Evolutionary conservation across 768 basidiomycete species (phyloP), one percentile per base, ranked within the genome.

Genomic region (Termitomyces sp.): DNA sequence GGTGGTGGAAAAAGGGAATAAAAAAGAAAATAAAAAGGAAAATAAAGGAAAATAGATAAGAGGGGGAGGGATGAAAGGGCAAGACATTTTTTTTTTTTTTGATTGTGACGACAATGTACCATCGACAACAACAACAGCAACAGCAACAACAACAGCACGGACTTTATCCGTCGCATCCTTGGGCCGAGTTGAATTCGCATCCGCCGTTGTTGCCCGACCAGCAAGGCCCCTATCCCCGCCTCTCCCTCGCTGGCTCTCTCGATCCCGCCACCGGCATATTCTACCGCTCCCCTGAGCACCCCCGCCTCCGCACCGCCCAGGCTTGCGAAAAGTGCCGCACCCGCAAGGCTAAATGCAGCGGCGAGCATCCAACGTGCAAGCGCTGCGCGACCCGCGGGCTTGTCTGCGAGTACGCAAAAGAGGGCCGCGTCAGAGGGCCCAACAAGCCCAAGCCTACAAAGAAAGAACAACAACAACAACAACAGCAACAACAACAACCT

Each of bases 261-360:
- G 83, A 88, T 65, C 81, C 81, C 1, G 59, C 74, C 2, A 87
- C 85, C 0, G 83, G 83, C n/a, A 78, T 85, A 42, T 86, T 85
- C 62, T 84, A 85, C 66, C 78, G 76, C 15, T 78, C 81, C 0
- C 77, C 82, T 0, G 84, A 87, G 59, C 82, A 84, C 54, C 79
- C 84, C 1, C 77, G 86, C 0, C 68, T 86, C 30, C 78, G 87
- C 48, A 89, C 88, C 0, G 81, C 83, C 0, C 87, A 88, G 62
- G 87, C 87, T 3, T 90, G 87, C 68, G 83, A 88, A 62, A 85
- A 85, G 64, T 89, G 88, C 65, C 78, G 88, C 14, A 75, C 74
- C 0, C 71, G 87, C 48, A 90, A 89, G 66, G 87, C 85, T 30
- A 90, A 90, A 85, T 90, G 87, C 67, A 84, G 80, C 58, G 87